Conservation (phyloP, 2,329 filamentous ascomycete genomes). For the Neonectria coccinea region DNA sequence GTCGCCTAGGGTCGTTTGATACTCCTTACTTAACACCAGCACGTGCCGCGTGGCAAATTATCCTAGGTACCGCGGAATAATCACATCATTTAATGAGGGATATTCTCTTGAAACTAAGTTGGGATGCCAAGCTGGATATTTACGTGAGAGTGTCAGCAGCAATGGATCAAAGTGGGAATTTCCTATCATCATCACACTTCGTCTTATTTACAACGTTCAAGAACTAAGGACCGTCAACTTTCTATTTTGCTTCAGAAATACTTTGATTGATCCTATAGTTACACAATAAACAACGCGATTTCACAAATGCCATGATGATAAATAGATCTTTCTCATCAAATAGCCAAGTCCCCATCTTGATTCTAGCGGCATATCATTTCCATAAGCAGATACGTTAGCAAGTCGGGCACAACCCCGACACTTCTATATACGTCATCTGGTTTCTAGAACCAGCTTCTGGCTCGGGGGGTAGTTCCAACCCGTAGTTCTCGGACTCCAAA, state of each 20-base stretch:
- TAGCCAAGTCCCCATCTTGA: neutral
- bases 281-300: neutral
- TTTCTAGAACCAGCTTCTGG: neutral
- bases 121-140: neutral
- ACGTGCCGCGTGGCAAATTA: neutral
- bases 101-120: neutral
- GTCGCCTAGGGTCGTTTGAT: neutral
- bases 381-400: neutral
- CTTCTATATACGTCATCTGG: neutral
- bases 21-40: neutral
- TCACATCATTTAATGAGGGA: constrained; percentile 1
- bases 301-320: neutral
- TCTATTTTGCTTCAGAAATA: neutral
- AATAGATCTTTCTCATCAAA: neutral
- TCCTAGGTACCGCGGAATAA: neutral
- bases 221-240: neutral
- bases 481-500: neutral
- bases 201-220: neutral
- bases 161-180: neutral
- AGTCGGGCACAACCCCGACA: neutral
- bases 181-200: neutral
- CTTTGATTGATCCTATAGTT: neutral
- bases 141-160: constrained; percentile 3
- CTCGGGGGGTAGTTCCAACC: neutral
- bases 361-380: neutral